Percentiles rank a stretch among this genome's conserved stretches.
These are phyloP conservation scores for Camellia sinensis DNA, from an alignment of 148 eudicot species.

Conservation along the genomic window DNA sequence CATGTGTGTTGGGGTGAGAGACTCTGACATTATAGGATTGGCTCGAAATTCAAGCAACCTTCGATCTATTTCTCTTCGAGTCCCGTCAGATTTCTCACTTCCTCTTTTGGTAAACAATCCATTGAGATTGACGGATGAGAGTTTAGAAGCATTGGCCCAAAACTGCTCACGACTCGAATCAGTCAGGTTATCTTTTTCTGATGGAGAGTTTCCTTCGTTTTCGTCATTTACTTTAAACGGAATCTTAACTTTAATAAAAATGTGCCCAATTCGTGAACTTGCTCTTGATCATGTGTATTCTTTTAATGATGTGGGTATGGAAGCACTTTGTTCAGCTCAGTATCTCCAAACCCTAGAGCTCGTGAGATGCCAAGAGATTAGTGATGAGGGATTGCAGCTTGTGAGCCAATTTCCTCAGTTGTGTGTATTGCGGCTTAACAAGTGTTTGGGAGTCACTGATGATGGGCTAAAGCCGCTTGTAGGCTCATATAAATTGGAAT, in stretches of 20 bases:
- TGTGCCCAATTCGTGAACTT: constrained; percentile 70
- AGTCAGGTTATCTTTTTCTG: constrained; percentile 58
- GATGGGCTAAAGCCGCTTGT: constrained; percentile 65
- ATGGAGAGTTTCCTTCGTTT: constrained; percentile 74
- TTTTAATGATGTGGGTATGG: constrained; percentile 73
- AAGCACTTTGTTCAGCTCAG: constrained; percentile 54
- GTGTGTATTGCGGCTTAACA: constrained; percentile 51
- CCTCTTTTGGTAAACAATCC: constrained; percentile 61
- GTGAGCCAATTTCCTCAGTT: constrained; percentile 44
- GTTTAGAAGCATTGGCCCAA: constrained; percentile 62
- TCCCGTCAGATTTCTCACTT: constrained; percentile 68
- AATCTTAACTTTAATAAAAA: constrained; percentile 45
- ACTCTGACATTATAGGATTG: constrained; percentile 62
- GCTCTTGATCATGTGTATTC: constrained; percentile 68
- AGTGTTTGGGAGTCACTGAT: constrained; percentile 77
- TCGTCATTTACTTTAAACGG: constrained; percentile 68
- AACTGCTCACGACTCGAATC: constrained; percentile 66
- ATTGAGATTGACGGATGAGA: constrained; percentile 66
- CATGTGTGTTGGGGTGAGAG: constrained; percentile 81
- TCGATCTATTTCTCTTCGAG: constrained; percentile 60
- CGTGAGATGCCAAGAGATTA: constrained; percentile 78
- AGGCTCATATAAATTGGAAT: constrained; percentile 51
- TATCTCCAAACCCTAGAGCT: constrained; percentile 66
- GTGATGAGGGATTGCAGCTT: constrained; percentile 71
- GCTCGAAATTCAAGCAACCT: constrained; percentile 57